Evolutionary conservation across 1,284 basidiomycete species (phyloP).

Genomic region (Sphagnurus paluster): DNA sequence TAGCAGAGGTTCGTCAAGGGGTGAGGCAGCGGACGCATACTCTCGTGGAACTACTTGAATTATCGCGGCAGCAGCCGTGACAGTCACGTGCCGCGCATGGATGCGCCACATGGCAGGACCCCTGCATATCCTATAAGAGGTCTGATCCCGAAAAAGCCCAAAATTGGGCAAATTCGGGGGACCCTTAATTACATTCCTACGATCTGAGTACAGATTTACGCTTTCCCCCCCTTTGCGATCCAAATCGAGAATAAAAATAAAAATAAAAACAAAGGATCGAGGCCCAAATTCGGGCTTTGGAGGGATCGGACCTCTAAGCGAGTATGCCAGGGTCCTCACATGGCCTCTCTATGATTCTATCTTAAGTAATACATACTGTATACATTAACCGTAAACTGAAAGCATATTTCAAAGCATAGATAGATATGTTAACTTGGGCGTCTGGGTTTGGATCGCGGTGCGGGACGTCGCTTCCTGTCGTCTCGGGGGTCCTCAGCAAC

Average conservation of each 20-base stretch:
- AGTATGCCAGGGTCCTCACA: too few species aligned
- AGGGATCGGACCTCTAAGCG: too few species aligned
- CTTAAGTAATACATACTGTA: neutral
- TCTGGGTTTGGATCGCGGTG: constrained; percentile 6
- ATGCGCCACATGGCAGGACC: constrained; percentile 9
- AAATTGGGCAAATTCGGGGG: too few species aligned
- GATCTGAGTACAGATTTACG: too few species aligned
- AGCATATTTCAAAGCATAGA: neutral
- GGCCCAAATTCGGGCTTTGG: too few species aligned
- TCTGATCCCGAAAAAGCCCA: neutral
- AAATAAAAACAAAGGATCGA: too few species aligned
- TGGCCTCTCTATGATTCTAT: too few species aligned
- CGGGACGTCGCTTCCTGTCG: constrained; percentile 28
- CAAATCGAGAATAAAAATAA: too few species aligned
- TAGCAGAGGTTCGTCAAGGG: constrained; percentile 21
- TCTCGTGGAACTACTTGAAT: neutral
- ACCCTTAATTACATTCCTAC: too few species aligned
- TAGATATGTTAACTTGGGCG: constrained; percentile 7
- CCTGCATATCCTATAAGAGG: neutral
- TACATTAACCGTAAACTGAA: constrained; percentile 1
- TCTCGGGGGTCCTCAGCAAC: constrained; percentile 50
- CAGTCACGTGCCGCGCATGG: constrained; percentile 13
- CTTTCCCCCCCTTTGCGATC: too few species aligned
- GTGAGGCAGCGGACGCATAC: neutral
- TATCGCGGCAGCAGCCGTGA: constrained; percentile 11